Percentiles rank a stretch among this genome's conserved stretches.
Evolutionary conservation across 2,329 filamentous ascomycete genomes (phyloP).

Genomic region (Neospermospora avenae): DNA sequence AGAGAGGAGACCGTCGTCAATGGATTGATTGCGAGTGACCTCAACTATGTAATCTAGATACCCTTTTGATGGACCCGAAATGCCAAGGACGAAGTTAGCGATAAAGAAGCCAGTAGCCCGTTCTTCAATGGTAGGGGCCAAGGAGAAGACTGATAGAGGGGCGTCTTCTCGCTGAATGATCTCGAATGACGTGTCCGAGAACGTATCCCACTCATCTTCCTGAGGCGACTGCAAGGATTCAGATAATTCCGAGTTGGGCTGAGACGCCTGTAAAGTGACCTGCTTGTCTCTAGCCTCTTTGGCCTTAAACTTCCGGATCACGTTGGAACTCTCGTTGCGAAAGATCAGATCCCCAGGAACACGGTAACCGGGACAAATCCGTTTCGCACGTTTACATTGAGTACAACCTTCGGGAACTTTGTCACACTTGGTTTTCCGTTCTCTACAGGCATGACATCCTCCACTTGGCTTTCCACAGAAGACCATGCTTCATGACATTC

Average conservation of each 20-base stretch:
- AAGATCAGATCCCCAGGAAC: conserved; percentile 57
- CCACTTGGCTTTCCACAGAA: conserved; percentile 24
- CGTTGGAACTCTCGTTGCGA: conserved; percentile 53
- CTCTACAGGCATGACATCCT: conserved; percentile 17
- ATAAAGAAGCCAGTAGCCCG: conserved; percentile 28
- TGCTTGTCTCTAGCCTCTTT: no score
- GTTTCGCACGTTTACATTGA: conserved; percentile 51
- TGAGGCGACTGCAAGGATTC: neutral
- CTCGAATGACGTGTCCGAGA: conserved; percentile 15
- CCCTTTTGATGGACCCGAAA: conserved; percentile 41
- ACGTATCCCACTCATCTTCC: neutral
- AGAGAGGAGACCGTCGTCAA: conserved; percentile 45
- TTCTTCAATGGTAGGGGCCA: conserved; percentile 33
- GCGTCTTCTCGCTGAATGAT: conserved; percentile 35
- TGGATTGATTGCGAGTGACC: conserved; percentile 40
- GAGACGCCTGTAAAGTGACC: no score
- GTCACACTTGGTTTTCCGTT: conserved; percentile 41
- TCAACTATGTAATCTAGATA: conserved; percentile 53
- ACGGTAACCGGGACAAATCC: conserved; percentile 52
- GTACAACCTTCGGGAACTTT: conserved; percentile 49
- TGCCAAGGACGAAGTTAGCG: conserved; percentile 35
- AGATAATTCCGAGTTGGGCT: conserved; percentile 1
- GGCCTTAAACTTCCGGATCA: conserved; percentile 43
- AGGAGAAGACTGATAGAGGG: conserved; percentile 31
- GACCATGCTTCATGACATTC: conserved; percentile 16